Evolutionary conservation across 768 basidiomycete species (phyloP).

Genomic region (Fomitopsis serialis): DNA sequence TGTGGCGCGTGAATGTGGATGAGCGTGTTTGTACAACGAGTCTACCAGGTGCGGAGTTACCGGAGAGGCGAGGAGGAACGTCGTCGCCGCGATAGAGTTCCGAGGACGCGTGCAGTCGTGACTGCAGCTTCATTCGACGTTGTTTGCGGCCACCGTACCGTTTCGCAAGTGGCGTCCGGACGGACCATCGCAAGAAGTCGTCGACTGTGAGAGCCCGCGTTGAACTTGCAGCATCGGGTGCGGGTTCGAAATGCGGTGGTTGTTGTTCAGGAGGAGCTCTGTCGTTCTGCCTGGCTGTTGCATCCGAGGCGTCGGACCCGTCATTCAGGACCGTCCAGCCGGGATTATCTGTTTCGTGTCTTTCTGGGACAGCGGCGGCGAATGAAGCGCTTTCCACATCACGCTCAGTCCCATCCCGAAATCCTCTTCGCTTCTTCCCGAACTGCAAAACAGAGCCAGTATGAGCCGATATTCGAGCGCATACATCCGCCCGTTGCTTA

Average conservation of each 20-base stretch:
- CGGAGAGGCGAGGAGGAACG: neutral
- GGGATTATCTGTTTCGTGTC: neutral
- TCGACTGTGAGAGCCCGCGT: constrained; percentile 39
- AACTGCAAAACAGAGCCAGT: neutral
- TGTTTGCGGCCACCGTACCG: neutral
- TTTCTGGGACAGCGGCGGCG: neutral
- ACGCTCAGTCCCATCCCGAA: neutral
- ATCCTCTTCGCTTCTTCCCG: constrained; percentile 2
- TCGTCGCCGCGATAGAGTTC: neutral
- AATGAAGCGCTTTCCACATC: neutral
- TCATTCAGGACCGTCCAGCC: neutral
- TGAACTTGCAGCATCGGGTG: neutral
- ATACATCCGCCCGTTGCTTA: neutral
- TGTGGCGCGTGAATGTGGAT: neutral
- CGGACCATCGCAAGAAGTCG: constrained; percentile 76
- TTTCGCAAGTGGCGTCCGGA: constrained; percentile 7
- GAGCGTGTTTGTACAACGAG: neutral
- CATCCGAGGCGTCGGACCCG: too few species aligned
- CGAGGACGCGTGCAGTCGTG: neutral
- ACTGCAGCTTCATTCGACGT: neutral
- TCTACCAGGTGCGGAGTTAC: neutral
- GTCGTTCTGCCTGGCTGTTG: too few species aligned
- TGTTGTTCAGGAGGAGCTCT: too few species aligned
- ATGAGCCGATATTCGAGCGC: neutral
- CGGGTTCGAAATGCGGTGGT: neutral